Conservation (phyloP, 305 asterid species). For the Fraxinus albicans region DNA sequence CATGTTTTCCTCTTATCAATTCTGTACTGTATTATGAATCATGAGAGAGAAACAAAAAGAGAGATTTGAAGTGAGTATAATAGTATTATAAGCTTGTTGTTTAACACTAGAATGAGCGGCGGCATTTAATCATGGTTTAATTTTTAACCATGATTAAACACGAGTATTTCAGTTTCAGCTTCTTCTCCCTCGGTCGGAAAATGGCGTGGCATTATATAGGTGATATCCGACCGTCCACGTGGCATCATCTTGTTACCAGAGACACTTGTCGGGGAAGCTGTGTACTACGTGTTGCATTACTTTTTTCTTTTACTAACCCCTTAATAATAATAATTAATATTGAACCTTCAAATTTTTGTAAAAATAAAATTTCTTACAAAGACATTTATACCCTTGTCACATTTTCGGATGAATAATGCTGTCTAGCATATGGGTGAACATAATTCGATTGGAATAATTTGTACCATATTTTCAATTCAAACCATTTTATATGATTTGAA, state of each 20-base stretch:
- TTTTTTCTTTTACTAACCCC: not conserved
- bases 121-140: not conserved
- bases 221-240: constrained; percentile 23
- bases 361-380: not conserved
- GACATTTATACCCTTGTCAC: not conserved
- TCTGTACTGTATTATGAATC: not conserved
- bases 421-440: no score
- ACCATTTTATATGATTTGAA: no score
- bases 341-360: not conserved
- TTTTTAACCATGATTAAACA: not conserved
- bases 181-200: not conserved
- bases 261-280: constrained; percentile 21
- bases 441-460: no score
- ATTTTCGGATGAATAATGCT: not conserved
- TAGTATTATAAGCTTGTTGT: not conserved
- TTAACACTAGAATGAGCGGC: not conserved
- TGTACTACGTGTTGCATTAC: not conserved
- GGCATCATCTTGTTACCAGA: constrained; percentile 14
- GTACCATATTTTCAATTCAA: no score
- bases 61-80: not conserved
- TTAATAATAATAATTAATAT: not conserved
- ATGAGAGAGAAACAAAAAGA: not conserved
- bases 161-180: not conserved
- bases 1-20: not conserved
- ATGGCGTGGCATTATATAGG: constrained; percentile 1